Percentiles rank a stretch among this genome's conserved stretches.
Conservation (phyloP, 805 yeast species). For the Nakazawaea molendinolei region DNA sequence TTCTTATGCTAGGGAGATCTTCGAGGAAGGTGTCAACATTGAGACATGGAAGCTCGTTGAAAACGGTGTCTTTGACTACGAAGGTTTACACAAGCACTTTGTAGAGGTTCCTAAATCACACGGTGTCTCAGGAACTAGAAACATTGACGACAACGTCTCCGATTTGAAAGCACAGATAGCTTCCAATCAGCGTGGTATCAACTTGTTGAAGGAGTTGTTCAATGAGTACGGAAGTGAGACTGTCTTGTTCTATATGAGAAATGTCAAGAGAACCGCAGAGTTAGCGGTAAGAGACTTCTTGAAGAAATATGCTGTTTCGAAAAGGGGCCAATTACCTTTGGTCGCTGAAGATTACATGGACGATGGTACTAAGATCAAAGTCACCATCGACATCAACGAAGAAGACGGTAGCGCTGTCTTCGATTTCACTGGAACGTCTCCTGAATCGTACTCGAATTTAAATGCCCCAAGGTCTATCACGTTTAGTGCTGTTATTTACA, state of each 20-base stretch:
- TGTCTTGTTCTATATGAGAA: slow-evolving; percentile 40
- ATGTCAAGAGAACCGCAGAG: slow-evolving; percentile 40
- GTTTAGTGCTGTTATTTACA: slow-evolving; percentile 45
- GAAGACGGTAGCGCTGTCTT: slow-evolving; percentile 32
- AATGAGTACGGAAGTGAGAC: slow-evolving; percentile 36
- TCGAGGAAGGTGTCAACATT: slow-evolving; percentile 38
- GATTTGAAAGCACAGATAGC: slow-evolving; percentile 44
- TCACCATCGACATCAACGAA: slow-evolving; percentile 30
- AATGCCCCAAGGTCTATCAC: slow-evolving; percentile 47
- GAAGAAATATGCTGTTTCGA: slow-evolving; percentile 33
- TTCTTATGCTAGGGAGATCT: slow-evolving; percentile 34
- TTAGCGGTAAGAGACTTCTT: slow-evolving; percentile 33
- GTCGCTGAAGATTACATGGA: slow-evolving; percentile 40
- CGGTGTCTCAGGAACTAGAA: slow-evolving; percentile 46
- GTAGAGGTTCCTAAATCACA: slow-evolving; percentile 37
- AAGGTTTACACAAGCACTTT: slow-evolving; percentile 29
- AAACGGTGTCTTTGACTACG: slow-evolving; percentile 34
- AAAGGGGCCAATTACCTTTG: slow-evolving; percentile 26
- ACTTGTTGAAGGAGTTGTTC: slow-evolving; percentile 33
- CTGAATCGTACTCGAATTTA: slow-evolving; percentile 41
- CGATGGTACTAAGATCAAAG: slow-evolving; percentile 42
- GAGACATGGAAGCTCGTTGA: slow-evolving; percentile 31
- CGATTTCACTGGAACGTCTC: slow-evolving; percentile 43
- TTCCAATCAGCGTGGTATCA: slow-evolving; percentile 47
- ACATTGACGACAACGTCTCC: slow-evolving; percentile 42